Conservation (phyloP, 257 asterid genomes). For the Parsonsia alboflavescens region DNA sequence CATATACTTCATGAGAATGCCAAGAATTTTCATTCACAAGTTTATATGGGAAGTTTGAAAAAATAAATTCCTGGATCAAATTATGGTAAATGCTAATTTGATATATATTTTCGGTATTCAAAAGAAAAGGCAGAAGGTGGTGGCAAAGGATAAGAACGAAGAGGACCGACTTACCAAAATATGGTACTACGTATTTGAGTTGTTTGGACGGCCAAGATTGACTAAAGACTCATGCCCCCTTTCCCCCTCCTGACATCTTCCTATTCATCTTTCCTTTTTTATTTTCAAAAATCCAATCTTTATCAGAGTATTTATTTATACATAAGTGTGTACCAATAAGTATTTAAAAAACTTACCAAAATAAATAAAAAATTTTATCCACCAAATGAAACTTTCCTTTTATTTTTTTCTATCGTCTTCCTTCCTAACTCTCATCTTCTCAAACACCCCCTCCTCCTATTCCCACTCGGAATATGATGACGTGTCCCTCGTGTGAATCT, state of each 20-base stretch:
- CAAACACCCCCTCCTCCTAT: background rate
- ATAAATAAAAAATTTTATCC: background rate
- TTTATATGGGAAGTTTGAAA: constrained; percentile 22
- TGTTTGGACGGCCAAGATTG: constrained; percentile 28
- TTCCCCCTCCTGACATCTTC: background rate
- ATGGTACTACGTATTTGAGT: constrained; percentile 10
- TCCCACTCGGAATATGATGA: background rate
- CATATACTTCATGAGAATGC: constrained; percentile 22
- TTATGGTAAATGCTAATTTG: background rate
- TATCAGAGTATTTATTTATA: background rate
- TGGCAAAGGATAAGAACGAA: constrained; percentile 56
- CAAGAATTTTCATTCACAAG: constrained; percentile 18
- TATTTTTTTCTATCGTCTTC: no score
- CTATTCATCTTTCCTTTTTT: background rate
- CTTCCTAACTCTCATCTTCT: background rate
- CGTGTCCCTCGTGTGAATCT: background rate
- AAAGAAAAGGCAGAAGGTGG: constrained; percentile 7
- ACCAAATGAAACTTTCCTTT: background rate
- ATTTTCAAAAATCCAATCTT: constrained; percentile 1
- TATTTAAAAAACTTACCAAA: background rate
- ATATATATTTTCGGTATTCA: background rate
- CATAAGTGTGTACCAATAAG: background rate
- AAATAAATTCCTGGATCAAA: background rate
- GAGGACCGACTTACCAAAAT: constrained; percentile 52
- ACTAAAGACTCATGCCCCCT: constrained; percentile 5